Evolutionary conservation across 2,329 filamentous ascomycete genomes (phyloP).

Genomic region (Fonsecaea multimorphosa): DNA sequence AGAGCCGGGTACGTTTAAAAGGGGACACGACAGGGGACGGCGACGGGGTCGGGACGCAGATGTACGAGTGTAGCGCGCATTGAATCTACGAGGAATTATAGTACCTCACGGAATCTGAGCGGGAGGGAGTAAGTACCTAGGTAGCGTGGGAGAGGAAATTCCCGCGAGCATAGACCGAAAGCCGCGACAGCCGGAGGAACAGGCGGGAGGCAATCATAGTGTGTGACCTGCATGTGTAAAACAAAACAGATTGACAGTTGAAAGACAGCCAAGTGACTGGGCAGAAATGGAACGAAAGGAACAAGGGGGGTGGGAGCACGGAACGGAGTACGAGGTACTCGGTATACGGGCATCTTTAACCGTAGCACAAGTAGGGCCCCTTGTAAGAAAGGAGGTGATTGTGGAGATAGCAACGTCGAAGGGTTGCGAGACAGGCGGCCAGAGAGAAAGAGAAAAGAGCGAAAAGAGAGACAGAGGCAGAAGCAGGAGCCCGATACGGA

Average conservation of each 20-base stretch:
- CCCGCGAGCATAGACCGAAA: too few species aligned
- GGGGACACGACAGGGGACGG: constrained; percentile 10
- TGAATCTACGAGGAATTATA: too few species aligned
- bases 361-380: neutral
- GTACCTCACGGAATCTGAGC: neutral
- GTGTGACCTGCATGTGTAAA: neutral
- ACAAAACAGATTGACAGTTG: neutral
- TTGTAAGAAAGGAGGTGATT: constrained; percentile 1
- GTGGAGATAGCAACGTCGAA: neutral
- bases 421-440: neutral
- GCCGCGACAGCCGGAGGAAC: too few species aligned
- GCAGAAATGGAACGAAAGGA: neutral
- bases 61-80: neutral
- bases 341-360: constrained; percentile 1
- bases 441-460: neutral
- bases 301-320: neutral
- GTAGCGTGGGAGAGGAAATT: neutral
- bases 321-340: too few species aligned
- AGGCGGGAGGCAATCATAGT: too few species aligned
- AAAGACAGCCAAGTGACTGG: too few species aligned
- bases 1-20: constrained; percentile 1
- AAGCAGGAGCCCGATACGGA: constrained; percentile 7
- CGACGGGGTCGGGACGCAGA: neutral
- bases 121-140: neutral
- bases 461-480: neutral